Base-by-base conservation (phyloP, 129 eudicot species). In the Tagetes patula region DNA sequence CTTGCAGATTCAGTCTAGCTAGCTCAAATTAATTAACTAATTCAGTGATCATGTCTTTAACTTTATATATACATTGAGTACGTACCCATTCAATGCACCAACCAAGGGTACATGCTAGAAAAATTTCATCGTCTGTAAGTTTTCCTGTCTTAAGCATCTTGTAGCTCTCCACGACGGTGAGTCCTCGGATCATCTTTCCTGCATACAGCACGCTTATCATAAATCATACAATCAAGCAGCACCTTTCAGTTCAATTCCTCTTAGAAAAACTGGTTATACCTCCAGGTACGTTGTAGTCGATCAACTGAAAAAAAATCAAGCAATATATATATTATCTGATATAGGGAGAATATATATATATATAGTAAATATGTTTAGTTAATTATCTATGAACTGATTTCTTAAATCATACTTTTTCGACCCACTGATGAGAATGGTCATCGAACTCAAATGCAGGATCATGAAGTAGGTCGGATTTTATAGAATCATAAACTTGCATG, bases 61-160 rank as follows among this genome's bases (percentile, higher is more conserved):
- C n/a, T n/a, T n/a, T n/a, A n/a, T n/a, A n/a, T n/a, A n/a, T n/a
- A n/a, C n/a, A n/a, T n/a, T n/a, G n/a, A n/a, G n/a, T n/a, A n/a
- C n/a, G n/a, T 81, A 86, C 96, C 97, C 97, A 91, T 85, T 87
- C 89, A 38, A 85, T 81, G 67, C 97, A 91, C 96, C 96, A 88
- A 55, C 96, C 96, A 79, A 86, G 88, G 32, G 89, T 77, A 69
- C 85, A 74, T 5, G 95, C 69, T 69, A 87, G 97, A 80, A 91
- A 85, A 41, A 78, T 13, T 76, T 91, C 97, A 31, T 87, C 88
- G 8, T 82, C 82, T 31, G 86, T 80, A 14, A 84, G 55, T 77
- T 87, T 87, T 47, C 78, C 77, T 69, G 89, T 89, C 40, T 87
- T 85, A 54, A 90, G 79, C 77, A 90, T 48, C 74, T 78, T 73